phyloP scores from a whole-genome alignment of 257 asterid genomes.

The Cordia subcordata region DNA sequence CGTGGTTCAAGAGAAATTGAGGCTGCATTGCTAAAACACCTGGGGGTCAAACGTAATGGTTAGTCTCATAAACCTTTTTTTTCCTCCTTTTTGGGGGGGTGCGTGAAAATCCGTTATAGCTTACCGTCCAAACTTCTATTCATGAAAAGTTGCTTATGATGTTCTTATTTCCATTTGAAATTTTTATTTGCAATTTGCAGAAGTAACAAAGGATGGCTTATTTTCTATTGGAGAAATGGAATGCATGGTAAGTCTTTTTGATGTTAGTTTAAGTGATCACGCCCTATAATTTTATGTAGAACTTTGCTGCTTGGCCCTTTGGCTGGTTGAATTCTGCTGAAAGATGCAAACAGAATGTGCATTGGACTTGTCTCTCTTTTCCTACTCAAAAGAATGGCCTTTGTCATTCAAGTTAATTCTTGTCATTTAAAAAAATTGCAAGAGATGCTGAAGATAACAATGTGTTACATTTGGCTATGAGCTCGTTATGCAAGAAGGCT shows the following conservation, averaged over 20 bases:
- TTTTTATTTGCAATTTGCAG: slow-evolving; percentile 39
- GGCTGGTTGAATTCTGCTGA: neutral
- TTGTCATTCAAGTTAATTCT: no score
- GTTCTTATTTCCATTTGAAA: slow-evolving; percentile 23
- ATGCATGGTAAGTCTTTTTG: slow-evolving; percentile 70
- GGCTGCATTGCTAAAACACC: slow-evolving; percentile 75
- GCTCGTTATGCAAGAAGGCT: no score
- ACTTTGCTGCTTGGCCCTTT: neutral
- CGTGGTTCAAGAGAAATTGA: slow-evolving; percentile 96
- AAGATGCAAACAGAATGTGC: neutral
- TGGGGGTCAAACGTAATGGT: slow-evolving; percentile 98
- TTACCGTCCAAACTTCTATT: neutral
- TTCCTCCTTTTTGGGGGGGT: no score
- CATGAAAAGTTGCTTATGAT: neutral
- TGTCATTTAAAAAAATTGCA: no score
- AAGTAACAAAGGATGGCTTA: slow-evolving; percentile 94
- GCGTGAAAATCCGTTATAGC: no score
- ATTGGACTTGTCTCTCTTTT: neutral
- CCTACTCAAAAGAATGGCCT: no score
- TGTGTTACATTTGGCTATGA: no score
- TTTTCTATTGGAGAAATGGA: slow-evolving; percentile 99
- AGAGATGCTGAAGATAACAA: no score
- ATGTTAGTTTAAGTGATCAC: neutral
- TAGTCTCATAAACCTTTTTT: neutral
- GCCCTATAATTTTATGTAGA: neutral